phyloP scores from a whole-genome alignment of 1,284 basidiomycete species.

The Cryptococcus sp. region DNA sequence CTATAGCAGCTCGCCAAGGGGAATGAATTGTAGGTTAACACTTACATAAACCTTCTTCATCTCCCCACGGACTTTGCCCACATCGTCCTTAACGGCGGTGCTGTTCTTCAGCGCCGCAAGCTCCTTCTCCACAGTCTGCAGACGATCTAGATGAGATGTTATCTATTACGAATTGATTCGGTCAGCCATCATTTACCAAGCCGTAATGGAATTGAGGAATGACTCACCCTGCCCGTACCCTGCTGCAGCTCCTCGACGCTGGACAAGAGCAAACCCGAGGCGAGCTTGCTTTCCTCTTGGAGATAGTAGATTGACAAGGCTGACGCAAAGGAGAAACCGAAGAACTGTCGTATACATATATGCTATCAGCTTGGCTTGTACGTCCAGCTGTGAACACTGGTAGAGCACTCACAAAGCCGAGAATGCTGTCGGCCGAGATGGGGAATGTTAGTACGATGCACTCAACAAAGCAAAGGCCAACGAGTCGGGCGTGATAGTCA shows the following conservation, averaged over 20 bases:
- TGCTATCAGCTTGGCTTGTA: constrained; percentile 1
- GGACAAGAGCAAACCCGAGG: constrained; percentile 76
- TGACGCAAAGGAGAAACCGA: constrained; percentile 77
- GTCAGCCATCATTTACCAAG: neutral
- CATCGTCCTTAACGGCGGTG: constrained; percentile 74
- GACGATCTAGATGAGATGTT: constrained; percentile 76
- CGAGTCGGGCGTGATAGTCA: neutral
- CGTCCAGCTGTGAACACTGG: neutral
- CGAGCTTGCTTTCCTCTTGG: constrained; percentile 84
- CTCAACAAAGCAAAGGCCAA: neutral
- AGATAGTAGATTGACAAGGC: constrained; percentile 83
- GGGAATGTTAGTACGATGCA: constrained; percentile 3
- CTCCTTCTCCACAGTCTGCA: constrained; percentile 86
- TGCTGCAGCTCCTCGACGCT: constrained; percentile 83
- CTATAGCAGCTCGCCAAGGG: neutral
- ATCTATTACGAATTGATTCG: constrained; percentile 59
- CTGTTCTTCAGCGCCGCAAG: constrained; percentile 70
- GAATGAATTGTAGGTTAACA: neutral
- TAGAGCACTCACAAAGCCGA: constrained; percentile 68
- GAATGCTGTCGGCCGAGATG: constrained; percentile 59
- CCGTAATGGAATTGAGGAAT: neutral
- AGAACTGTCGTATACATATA: constrained; percentile 39
- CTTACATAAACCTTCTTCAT: constrained; percentile 75
- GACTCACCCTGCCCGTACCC: constrained; percentile 73
- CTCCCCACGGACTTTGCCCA: constrained; percentile 71